Percentiles rank a stretch among this genome's conserved stretches.
phyloP scores from a whole-genome alignment of 768 basidiomycete genomes.

The Phlegmacium glaucopus region DNA sequence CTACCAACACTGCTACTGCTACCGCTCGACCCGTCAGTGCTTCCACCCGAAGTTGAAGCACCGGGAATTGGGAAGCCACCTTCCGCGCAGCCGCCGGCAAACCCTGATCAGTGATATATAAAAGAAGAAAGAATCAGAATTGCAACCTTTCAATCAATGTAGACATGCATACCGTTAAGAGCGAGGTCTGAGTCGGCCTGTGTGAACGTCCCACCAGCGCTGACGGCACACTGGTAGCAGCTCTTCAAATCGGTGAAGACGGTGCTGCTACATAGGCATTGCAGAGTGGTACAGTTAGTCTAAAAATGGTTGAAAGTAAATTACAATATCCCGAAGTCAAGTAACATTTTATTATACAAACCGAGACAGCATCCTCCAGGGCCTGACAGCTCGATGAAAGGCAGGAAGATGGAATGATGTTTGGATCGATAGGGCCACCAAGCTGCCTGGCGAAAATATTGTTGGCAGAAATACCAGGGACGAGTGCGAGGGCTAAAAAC shows the following conservation, averaged over 20 bases:
- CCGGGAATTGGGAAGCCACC: conserved; percentile 10
- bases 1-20: not conserved
- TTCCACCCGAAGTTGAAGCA: not conserved
- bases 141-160: no score
- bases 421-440: not conserved
- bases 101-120: conserved; percentile 2
- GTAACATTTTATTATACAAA: not conserved
- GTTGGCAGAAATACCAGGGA: not conserved
- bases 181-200: conserved; percentile 11
- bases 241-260: conserved; percentile 5
- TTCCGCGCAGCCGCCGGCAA: conserved; percentile 3
- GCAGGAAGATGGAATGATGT: not conserved
- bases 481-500: not conserved
- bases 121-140: not conserved
- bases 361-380: not conserved
- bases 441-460: not conserved
- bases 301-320: not conserved
- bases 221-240: conserved; percentile 12
- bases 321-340: not conserved
- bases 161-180: not conserved
- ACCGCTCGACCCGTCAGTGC: not conserved
- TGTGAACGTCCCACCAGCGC: conserved; percentile 1
- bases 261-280: conserved; percentile 12
- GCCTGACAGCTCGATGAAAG: not conserved
- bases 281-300: conserved; percentile 6